phyloP scores from a whole-genome alignment of 2,329 filamentous ascomycete genomes.

The Diaporthe sp. region DNA sequence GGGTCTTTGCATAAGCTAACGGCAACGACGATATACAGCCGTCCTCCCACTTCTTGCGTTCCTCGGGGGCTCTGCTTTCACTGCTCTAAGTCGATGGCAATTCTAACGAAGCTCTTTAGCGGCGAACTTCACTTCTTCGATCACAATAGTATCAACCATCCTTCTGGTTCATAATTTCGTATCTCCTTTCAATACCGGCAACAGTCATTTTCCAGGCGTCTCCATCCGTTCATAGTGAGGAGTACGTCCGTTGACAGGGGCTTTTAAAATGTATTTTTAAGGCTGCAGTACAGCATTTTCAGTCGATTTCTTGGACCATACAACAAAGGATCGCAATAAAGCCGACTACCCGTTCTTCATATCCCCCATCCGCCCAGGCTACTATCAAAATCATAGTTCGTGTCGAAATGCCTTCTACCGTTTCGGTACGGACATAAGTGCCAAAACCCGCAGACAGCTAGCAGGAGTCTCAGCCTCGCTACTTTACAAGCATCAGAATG shows the following conservation, averaged over 20 bases:
- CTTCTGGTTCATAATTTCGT: background rate
- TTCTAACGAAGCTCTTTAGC: background rate
- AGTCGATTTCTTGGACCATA: background rate
- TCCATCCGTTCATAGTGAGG: background rate
- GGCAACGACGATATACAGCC: background rate
- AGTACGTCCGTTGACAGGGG: background rate
- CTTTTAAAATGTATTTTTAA: background rate
- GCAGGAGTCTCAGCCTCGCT: too few species aligned
- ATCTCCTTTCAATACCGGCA: background rate
- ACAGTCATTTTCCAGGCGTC: background rate
- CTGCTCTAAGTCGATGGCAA: background rate
- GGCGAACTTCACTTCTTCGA: background rate
- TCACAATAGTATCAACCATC: background rate
- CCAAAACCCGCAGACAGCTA: too few species aligned
- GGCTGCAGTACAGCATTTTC: background rate
- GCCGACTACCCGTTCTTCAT: background rate
- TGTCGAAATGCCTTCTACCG: background rate
- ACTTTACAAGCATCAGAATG: too few species aligned
- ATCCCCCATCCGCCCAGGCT: background rate
- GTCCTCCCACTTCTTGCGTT: background rate
- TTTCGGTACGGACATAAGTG: background rate
- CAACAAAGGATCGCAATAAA: background rate
- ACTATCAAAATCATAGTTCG: background rate
- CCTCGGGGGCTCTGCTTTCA: background rate
- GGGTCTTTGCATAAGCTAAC: background rate